Base-by-base conservation (phyloP, 2,329 filamentous ascomycete genomes). In the Aquanectria penicillioides region DNA sequence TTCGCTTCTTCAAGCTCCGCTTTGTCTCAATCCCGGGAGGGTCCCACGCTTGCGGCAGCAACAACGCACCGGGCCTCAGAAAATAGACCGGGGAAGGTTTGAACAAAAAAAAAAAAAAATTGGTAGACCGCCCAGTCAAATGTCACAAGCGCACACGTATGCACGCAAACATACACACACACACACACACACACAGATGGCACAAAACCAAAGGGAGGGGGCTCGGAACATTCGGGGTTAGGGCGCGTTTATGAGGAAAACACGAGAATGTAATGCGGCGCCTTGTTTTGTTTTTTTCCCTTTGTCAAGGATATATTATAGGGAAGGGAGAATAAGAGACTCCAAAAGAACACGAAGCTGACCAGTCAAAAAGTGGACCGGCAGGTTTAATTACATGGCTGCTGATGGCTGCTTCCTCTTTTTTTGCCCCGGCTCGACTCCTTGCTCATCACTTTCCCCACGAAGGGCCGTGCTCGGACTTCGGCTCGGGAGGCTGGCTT, bases 1-100 rank as follows among this genome's bases (percentile, higher is more conserved):
- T 53, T 52, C 48, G 48, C 48, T 58, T 52, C 49, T 43, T 8
- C 26, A 48, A 58, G 55, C 55, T 58, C 55, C 55, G 55, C 55
- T 58, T 58, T 58, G 55, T 28, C 40, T 52, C 48, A 47, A 58
- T 46, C 48, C 55, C 34, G 41, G 55, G 34, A 23, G 37, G 40
- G 38, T 53, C 38, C 48, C 41, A 40, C 40, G 41, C 49, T 44
- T 53, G 49, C 49, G 44, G 49, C 29, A 53, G 20, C n/a, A 31
- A 18, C 29, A 53, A 33, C 34, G 34, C 34, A 37, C 34, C 34
- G 6, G n/a, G n/a, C n/a, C n/a, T n/a, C n/a, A n/a, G n/a, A n/a
- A n/a, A n/a, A n/a, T n/a, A n/a, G n/a, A n/a, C n/a, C n/a, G n/a
- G n/a, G n/a, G 12, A 17, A 9, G 13, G 33, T 9, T 9, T n/a